Evolutionary conservation across 2,329 filamentous ascomycete species (phyloP).

Genomic region (Onygenales sp.): DNA sequence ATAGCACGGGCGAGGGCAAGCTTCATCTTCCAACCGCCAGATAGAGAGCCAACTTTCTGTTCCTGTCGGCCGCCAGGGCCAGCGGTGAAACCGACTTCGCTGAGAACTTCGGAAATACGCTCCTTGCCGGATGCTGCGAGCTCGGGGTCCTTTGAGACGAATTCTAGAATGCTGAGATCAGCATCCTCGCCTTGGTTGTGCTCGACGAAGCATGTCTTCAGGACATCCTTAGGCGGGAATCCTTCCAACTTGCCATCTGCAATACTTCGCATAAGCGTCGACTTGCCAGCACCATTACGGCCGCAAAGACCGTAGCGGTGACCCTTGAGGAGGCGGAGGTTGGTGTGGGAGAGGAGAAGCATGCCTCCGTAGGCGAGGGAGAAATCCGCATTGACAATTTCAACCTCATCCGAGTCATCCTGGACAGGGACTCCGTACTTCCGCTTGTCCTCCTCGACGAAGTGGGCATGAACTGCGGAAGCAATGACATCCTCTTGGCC

Average conservation of each 20-base stretch:
- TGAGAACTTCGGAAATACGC: conserved; percentile 72
- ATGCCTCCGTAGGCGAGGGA: conserved; percentile 96
- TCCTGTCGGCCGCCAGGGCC: conserved; percentile 83
- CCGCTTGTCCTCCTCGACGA: conserved; percentile 73
- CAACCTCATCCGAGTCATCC: conserved; percentile 83
- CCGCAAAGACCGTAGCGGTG: conserved; percentile 96
- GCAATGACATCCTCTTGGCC: conserved; percentile 57
- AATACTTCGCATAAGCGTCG: conserved; percentile 97
- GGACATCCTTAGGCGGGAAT: conserved; percentile 83
- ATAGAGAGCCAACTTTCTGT: conserved; percentile 85
- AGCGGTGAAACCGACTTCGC: conserved; percentile 86
- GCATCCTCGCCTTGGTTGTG: conserved; percentile 98
- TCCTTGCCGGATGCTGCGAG: conserved; percentile 70
- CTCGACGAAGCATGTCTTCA: conserved; percentile 96
- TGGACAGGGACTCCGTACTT: conserved; percentile 77
- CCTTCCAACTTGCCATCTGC: conserved; percentile 93
- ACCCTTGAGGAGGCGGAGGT: conserved; percentile 85
- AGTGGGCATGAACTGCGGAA: conserved; percentile 65
- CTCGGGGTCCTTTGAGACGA: conserved; percentile 79
- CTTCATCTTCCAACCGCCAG: conserved; percentile 99
- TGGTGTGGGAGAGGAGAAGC: conserved; percentile 92
- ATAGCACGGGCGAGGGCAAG: conserved; percentile 90
- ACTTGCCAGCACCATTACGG: conserved; percentile 95
- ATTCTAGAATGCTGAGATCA: conserved; percentile 90
- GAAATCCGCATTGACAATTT: conserved; percentile 97